Percentiles rank a stretch among this genome's conserved stretches.
phyloP scores from a whole-genome alignment of 1,139 yeast species.

The Cylindricascospora bacillispora region DNA sequence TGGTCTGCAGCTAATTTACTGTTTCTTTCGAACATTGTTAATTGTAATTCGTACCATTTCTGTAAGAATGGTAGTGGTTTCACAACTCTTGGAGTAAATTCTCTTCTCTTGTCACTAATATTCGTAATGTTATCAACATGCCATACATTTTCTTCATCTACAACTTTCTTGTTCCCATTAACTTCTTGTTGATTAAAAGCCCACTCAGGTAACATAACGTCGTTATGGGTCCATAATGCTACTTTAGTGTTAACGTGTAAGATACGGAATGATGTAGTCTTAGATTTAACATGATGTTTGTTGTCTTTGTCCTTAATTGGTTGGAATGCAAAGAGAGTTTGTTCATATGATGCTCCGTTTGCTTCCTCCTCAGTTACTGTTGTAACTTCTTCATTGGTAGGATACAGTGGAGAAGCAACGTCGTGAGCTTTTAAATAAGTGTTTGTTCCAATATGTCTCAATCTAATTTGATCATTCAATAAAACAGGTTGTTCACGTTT shows the following conservation, averaged over 20 bases:
- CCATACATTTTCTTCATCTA: constrained; percentile 64
- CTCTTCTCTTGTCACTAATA: constrained; percentile 48
- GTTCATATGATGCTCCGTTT: constrained; percentile 45
- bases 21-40: constrained; percentile 83
- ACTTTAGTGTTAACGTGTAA: constrained; percentile 81
- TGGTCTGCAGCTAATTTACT: constrained; percentile 78
- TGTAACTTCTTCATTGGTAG: constrained; percentile 88
- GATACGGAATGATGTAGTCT: constrained; percentile 53
- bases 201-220: constrained; percentile 83
- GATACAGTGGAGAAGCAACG: constrained; percentile 88
- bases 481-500: constrained; percentile 36
- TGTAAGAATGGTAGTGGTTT: constrained; percentile 56
- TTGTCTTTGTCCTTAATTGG: constrained; percentile 40
- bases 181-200: constrained; percentile 85
- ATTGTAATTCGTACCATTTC: constrained; percentile 85
- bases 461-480: constrained; percentile 59
- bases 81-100: constrained; percentile 42
- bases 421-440: constrained; percentile 81
- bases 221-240: constrained; percentile 91
- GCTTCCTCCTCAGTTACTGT: constrained; percentile 52
- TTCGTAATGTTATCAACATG: constrained; percentile 57
- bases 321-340: constrained; percentile 69
- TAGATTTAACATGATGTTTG: constrained; percentile 49
- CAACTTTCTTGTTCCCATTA: constrained; percentile 78
- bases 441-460: constrained; percentile 72